Base-by-base conservation (phyloP, 768 basidiomycete genomes). In the Chiua virens region DNA sequence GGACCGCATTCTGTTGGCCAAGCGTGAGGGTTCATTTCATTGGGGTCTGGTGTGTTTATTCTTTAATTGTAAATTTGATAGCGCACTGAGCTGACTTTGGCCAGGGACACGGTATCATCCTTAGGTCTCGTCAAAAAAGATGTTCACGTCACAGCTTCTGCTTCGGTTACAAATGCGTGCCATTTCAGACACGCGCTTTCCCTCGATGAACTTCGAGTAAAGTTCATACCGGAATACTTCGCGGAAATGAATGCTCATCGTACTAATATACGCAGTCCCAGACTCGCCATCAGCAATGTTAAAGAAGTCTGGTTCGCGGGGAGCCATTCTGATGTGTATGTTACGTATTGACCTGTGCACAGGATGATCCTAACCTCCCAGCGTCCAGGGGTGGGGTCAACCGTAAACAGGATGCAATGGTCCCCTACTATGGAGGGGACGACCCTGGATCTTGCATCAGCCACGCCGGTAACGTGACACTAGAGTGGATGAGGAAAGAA, bases 21-120 rank as follows among this genome's bases (percentile, higher is more conserved):
- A 23, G 55, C 34, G 61, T 66, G 27, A 30, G 50, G 14, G 53
- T 69, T 1, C 67, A 71, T 47, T 71, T 68, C 39, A 41, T 68
- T 3, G 69, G 69, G 8, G 64, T 53, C 10, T 70, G 69, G 69
- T 70, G 50, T 6, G 38, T 3, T 15, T 13, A 17, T 36, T 23
- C 15, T 25, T 25, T 10, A 10, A 10, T n/a, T 25, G 13, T 10
- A n/a, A n/a, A n/a, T n/a, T n/a, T n/a, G n/a, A n/a, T 3, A 3
- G 8, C 7, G 11, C 23, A 3, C 8, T 7, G 9, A 15, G 15
- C n/a, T 18, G 27, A 42, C n/a, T 3, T 42, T 42, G 8, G 7
- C 10, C 27, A 42, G 42, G 42, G 42, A 42, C 21, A 42, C 42
- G 4, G 42, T 42, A 8, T 42, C 42, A 11, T 42, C 42, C 5